Percentiles rank a stretch among this genome's conserved stretches.
These are phyloP conservation scores for Plenodomus lindquistii DNA, from an alignment of 2,329 filamentous ascomycete species.

Conservation along the genomic window DNA sequence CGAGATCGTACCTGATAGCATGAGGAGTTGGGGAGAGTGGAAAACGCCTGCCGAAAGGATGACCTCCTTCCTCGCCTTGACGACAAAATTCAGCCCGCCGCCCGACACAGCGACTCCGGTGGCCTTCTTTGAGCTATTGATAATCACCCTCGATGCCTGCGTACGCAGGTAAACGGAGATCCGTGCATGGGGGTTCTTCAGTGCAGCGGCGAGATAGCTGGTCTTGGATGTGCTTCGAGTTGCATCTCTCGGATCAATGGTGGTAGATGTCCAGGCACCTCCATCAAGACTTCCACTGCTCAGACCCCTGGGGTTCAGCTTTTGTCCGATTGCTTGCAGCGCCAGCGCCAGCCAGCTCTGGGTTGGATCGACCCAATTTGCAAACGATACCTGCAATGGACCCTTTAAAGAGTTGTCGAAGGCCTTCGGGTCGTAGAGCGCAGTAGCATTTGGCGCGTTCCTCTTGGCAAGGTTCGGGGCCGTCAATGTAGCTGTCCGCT, in stretches of 20 bases:
- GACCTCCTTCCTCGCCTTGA: conserved; percentile 44
- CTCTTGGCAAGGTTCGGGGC: conserved; percentile 27
- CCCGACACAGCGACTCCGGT: conserved; percentile 38
- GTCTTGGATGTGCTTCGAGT: conserved; percentile 26
- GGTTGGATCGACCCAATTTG: conserved; percentile 30
- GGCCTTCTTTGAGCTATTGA: conserved; percentile 17
- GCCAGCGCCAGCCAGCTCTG: conserved; percentile 28
- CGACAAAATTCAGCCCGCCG: conserved; percentile 7
- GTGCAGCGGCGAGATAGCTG: conserved; percentile 16
- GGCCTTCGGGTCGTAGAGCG: conserved; percentile 16
- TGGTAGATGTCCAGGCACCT: conserved; percentile 27
- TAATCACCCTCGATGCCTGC: conserved; percentile 20
- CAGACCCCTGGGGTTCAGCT: conserved; percentile 19
- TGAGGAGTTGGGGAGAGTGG: conserved; percentile 46
- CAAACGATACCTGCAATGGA: conserved; percentile 30
- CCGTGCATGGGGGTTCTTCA: conserved; percentile 2
- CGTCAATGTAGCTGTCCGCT: conserved; percentile 32
- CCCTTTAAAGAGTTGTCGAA: conserved; percentile 19
- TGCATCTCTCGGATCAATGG: conserved; percentile 31
- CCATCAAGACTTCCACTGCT: conserved; percentile 28
- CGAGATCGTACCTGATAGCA: conserved; percentile 31
- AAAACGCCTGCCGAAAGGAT: conserved; percentile 49
- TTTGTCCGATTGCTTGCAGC: conserved; percentile 25
- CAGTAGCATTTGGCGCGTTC: conserved; percentile 23
- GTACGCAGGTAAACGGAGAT: conserved; percentile 16